These are phyloP conservation scores for Calonectria ilicicola DNA, from an alignment of 2,329 filamentous ascomycete species.

Conservation along the genomic window DNA sequence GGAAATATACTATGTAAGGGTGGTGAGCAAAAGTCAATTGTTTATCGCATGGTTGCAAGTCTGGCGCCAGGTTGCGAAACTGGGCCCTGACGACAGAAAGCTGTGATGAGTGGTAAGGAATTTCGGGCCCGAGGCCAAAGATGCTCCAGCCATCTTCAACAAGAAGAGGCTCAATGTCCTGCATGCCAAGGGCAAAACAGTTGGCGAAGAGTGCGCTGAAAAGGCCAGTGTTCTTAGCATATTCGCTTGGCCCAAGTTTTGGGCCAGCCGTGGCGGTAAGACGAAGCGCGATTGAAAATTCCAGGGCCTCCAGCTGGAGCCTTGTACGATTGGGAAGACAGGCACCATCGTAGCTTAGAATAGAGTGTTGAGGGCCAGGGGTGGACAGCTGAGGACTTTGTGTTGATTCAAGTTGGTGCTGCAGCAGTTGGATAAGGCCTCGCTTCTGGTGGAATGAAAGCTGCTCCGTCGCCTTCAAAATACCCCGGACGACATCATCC, in stretches of 20 bases:
- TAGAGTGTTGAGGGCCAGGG: not conserved
- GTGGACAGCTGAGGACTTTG: not conserved
- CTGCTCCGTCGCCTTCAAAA: constrained; percentile 30
- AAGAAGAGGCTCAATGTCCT: constrained; percentile 40
- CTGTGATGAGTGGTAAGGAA: constrained; percentile 37
- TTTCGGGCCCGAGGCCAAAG: constrained; percentile 43
- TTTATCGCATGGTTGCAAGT: constrained; percentile 47
- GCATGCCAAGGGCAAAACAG: constrained; percentile 49
- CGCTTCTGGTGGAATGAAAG: constrained; percentile 37
- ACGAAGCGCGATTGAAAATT: constrained; percentile 36
- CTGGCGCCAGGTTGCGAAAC: constrained; percentile 39
- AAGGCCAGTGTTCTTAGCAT: constrained; percentile 37
- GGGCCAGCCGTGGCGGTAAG: constrained; percentile 23
- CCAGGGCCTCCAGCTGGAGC: constrained; percentile 34
- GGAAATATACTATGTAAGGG: constrained; percentile 45
- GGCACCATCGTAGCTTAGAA: not conserved
- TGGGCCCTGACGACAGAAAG: constrained; percentile 40
- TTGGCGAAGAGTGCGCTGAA: constrained; percentile 53
- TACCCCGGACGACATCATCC: constrained; percentile 18
- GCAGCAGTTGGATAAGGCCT: constrained; percentile 35
- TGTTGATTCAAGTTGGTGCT: constrained; percentile 26
- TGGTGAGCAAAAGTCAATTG: constrained; percentile 50
- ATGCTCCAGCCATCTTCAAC: constrained; percentile 45
- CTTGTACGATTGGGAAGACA: constrained; percentile 19
- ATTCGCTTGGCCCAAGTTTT: constrained; percentile 28